Percentiles rank a stretch among this genome's conserved stretches.
Evolutionary conservation across 306 rosid species (phyloP).

Genomic region (Glycyrrhiza uralensis): DNA sequence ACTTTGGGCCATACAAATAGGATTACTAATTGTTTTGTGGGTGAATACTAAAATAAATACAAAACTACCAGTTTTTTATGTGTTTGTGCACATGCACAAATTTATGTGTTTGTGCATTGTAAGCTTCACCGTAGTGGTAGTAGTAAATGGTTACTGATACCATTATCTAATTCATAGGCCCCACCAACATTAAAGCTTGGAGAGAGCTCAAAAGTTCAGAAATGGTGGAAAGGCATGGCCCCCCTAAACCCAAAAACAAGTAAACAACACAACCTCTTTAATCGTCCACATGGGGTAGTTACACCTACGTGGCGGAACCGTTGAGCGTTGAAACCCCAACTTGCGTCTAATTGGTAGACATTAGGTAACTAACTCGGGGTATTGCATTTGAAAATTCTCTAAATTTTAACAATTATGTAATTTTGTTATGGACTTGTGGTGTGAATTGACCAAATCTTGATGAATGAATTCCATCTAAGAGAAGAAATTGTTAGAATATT

Average conservation of each 20-base stretch:
- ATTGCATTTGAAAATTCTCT: not conserved
- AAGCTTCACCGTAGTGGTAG: too few relatives aligned
- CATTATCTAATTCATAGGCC: conserved; percentile 4
- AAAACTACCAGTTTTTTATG: too few relatives aligned
- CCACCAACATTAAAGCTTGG: conserved; percentile 13
- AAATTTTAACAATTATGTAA: too few relatives aligned
- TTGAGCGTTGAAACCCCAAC: not conserved
- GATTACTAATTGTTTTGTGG: too few relatives aligned
- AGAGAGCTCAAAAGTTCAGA: not conserved
- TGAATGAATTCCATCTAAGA: too few relatives aligned
- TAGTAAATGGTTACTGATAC: not conserved
- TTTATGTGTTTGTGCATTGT: too few relatives aligned
- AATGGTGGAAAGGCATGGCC: conserved; percentile 6
- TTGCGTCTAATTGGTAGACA: not conserved
- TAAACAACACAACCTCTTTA: conserved; percentile 8
- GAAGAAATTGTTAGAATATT: not conserved
- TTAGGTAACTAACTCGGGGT: not conserved
- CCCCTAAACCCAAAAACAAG: not conserved
- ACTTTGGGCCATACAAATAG: too few relatives aligned
- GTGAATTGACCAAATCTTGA: too few relatives aligned
- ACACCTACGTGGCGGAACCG: conserved; percentile 8
- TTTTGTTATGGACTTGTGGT: too few relatives aligned
- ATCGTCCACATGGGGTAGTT: conserved; percentile 17
- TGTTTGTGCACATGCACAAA: too few relatives aligned
- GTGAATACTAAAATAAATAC: too few relatives aligned